Conservation (phyloP, 306 rosid genomes). For the Pyrus communis region DNA sequence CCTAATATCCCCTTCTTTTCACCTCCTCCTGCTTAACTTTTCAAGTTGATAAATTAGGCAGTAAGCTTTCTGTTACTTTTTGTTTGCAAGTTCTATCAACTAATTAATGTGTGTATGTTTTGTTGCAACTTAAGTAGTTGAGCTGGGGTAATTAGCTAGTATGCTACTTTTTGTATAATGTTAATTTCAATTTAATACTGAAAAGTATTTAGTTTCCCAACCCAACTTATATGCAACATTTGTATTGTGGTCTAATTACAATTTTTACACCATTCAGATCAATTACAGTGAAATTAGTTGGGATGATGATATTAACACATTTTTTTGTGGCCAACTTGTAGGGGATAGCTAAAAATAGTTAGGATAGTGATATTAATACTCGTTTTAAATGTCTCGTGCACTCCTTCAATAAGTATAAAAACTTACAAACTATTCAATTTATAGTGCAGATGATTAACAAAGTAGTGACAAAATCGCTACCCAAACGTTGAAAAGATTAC, state of each 20-base stretch:
- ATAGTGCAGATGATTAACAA: no score
- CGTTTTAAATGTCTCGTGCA: no score
- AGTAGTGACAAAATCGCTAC: no score
- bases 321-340: no score
- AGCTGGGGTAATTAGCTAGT: background rate
- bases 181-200: background rate
- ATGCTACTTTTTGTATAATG: background rate
- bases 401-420: no score
- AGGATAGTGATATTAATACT: no score
- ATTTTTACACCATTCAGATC: background rate
- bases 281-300: background rate
- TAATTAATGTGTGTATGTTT: background rate
- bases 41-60: background rate
- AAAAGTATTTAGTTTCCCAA: background rate
- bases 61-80: background rate
- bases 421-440: no score
- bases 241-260: background rate
- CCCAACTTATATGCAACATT: background rate
- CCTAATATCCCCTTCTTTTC: constrained; percentile 5
- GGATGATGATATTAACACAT: no score
- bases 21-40: constrained; percentile 8
- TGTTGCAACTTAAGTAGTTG: background rate
- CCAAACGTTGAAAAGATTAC: background rate
- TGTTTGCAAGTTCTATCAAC: background rate
- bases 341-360: no score